Percentiles rank a stretch among this genome's conserved stretches.
Evolutionary conservation across 768 basidiomycete species (phyloP).

Genomic region (Leucocoprinus leucothites): DNA sequence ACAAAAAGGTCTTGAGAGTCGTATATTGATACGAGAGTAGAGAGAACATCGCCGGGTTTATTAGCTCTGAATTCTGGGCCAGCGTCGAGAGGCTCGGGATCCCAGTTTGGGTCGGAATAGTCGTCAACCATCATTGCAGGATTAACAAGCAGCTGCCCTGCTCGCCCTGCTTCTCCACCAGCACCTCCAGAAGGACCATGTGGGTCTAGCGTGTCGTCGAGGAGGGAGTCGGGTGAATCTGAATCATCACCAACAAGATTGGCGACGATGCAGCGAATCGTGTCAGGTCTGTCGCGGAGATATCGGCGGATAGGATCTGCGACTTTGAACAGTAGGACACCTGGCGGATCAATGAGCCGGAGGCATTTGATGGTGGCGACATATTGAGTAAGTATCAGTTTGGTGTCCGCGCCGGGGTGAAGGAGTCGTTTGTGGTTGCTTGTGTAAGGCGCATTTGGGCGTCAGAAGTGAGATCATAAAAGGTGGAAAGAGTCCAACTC

Average conservation of each 20-base stretch:
- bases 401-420: conserved; percentile 95
- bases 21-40: conserved; percentile 95
- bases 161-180: background rate
- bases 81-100: conserved; percentile 94
- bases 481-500: conserved; percentile 21
- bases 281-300: conserved; percentile 85
- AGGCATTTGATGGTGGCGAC: conserved; percentile 90
- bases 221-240: conserved; percentile 73
- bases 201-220: conserved; percentile 78
- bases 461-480: background rate
- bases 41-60: conserved; percentile 90
- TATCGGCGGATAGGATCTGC: conserved; percentile 91
- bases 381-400: conserved; percentile 85
- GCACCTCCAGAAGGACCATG: conserved; percentile 45
- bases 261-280: conserved; percentile 90
- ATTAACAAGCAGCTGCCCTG: background rate
- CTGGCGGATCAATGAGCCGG: conserved; percentile 87
- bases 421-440: conserved; percentile 87
- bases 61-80: conserved; percentile 93
- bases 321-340: conserved; percentile 89
- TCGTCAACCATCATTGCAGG: conserved; percentile 56
- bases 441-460: too few species aligned
- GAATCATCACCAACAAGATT: conserved; percentile 80
- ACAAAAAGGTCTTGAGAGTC: conserved; percentile 96
- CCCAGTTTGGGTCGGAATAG: conserved; percentile 90